These are phyloP conservation scores for Pleurozium schreberi DNA, from an alignment of 225 moss, liverwort and hornwort species.

Conservation along the genomic window DNA sequence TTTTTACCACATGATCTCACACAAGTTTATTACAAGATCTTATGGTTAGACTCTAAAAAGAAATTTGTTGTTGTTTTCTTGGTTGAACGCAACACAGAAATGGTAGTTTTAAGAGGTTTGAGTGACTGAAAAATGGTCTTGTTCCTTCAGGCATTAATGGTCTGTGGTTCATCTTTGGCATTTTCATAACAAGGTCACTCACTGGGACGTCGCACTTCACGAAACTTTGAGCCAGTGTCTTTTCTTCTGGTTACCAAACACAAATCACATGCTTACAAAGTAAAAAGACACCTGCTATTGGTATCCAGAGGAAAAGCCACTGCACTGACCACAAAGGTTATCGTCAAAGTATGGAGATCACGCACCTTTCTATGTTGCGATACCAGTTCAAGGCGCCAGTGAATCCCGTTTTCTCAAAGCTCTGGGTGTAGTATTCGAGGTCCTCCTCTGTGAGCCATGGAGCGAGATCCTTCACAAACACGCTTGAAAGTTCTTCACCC, in stretches of 20 bases:
- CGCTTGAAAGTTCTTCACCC: not conserved
- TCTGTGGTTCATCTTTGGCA: not conserved
- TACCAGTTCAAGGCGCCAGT: constrained; percentile 9
- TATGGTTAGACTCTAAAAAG: no score
- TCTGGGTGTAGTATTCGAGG: not conserved
- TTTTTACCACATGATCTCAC: no score
- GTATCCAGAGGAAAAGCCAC: not conserved
- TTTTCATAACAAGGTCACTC: not conserved
- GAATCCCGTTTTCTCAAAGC: constrained; percentile 6
- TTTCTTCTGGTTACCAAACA: not conserved
- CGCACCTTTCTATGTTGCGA: not conserved
- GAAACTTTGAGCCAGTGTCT: not conserved
- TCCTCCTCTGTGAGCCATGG: constrained; percentile 8
- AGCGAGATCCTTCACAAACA: not conserved
- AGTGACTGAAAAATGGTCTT: no score
- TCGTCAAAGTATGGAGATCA: not conserved
- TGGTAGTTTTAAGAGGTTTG: no score
- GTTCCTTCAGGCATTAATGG: no score
- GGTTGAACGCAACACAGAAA: no score
- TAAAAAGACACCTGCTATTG: not conserved
- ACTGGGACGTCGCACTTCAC: not conserved
- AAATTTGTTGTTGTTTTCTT: no score
- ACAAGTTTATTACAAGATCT: no score
- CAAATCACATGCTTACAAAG: not conserved
- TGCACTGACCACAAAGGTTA: not conserved